Evolutionary conservation across 1,139 yeast genomes (phyloP), one percentile per base, ranked within the genome.

Genomic region (Kluyveromyces sp.): DNA sequence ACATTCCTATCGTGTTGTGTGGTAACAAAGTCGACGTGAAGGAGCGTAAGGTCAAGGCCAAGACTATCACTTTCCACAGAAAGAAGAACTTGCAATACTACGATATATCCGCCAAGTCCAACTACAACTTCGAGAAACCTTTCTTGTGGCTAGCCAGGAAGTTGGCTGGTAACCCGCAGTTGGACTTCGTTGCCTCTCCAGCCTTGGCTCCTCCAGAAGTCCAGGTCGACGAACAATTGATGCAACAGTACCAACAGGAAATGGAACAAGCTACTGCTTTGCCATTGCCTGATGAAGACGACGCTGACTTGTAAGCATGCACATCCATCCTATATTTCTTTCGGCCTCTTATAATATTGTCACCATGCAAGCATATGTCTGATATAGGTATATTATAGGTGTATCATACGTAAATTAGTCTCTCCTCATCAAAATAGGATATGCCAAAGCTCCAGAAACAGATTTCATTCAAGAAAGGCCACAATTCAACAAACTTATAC

Each of bases 131-230:
- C 64, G 99, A 94, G 77, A 94, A 94, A 78, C 99, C 99, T 52
- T 94, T 92, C 85, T 82, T 94, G 71, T 94, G 98, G 99, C 86
- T 94, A 66, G 98, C 98, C 45, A 86, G 98, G 81, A 94, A 94
- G 77, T 80, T 94, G 66, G 96, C 89, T 57, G 99, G 98, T 71
- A 87, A 88, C 80, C 92, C 96, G 53, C 87, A 84, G 71, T 82
- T 94, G 66, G 98, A 94, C 75, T 94, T 94, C 65, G 98, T 94
- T 60, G 97, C 95, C 60, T 85, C 98, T 51, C 98, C 98, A 60
- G 98, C 98, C 56, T 81, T 94, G 72, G 97, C 96, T 67, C 98
- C 99, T 64, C 98, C 99, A 65, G 98, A 94, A 78, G 97, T 92
- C 59, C 84, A 81, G 67, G 96, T 94, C 63, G 98, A 94, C 67